Evolutionary conservation across 2,329 filamentous ascomycete genomes (phyloP).

Genomic region (Xylaria sp.): DNA sequence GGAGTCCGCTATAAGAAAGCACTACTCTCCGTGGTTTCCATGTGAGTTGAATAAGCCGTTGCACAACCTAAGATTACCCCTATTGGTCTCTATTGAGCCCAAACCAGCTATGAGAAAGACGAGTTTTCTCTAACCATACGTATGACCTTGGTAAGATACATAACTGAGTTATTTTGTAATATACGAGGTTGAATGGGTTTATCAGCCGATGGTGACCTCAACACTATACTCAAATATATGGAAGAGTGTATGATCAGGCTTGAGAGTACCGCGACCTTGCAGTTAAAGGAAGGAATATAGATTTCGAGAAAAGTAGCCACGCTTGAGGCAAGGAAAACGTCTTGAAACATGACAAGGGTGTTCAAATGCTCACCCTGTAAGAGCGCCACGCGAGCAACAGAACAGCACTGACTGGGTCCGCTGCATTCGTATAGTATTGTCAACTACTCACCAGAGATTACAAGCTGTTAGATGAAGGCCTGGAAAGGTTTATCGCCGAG

Average conservation of each 20-base stretch:
- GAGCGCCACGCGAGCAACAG: neutral
- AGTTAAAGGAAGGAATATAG: neutral
- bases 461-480: constrained; percentile 1
- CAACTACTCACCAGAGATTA: neutral
- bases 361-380: neutral
- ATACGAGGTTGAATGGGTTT: neutral
- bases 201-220: neutral
- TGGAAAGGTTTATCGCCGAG: neutral
- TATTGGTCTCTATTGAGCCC: constrained; percentile 1
- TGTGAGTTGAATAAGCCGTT: neutral
- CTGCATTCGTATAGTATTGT: neutral
- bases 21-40: neutral
- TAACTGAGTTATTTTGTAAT: neutral
- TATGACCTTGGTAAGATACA: neutral
- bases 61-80: neutral
- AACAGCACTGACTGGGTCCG: neutral
- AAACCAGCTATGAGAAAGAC: neutral
- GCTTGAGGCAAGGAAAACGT: neutral
- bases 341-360: neutral
- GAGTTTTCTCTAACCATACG: neutral
- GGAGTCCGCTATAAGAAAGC: neutral
- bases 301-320: neutral
- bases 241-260: neutral
- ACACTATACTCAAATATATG: neutral
- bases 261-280: neutral